A percentile compares a stretch with the other conserved stretches of the same genome.
These are phyloP conservation scores for Penicillium janthinellum DNA, from an alignment of 2,329 filamentous ascomycete genomes.

Conservation along the genomic window DNA sequence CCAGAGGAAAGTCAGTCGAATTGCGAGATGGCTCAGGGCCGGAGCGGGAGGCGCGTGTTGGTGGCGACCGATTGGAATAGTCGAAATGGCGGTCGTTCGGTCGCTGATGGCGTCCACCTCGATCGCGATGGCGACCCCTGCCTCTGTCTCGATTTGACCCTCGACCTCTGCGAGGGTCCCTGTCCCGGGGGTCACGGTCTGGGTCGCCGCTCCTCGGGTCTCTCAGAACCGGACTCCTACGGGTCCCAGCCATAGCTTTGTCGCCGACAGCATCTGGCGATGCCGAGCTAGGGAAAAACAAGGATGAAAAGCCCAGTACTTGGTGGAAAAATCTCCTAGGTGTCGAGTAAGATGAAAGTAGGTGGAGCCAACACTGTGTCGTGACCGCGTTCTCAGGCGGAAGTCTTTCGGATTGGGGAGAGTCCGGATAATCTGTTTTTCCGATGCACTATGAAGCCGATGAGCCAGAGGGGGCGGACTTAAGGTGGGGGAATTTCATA, in stretches of 20 bases:
- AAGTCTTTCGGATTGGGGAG: slow-evolving; percentile 34
- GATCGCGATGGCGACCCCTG: slow-evolving; percentile 45
- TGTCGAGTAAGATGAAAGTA: slow-evolving; percentile 18
- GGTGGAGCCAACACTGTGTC: slow-evolving; percentile 23
- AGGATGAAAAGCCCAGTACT: slow-evolving; percentile 8
- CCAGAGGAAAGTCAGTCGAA: slow-evolving; percentile 33
- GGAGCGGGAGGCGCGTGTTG: slow-evolving; percentile 34
- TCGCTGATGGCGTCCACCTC: slow-evolving; percentile 37
- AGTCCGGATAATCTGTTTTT: slow-evolving; percentile 36
- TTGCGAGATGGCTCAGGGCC: slow-evolving; percentile 34
- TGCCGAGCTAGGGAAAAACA: slow-evolving; percentile 11
- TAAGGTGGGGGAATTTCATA: slow-evolving; percentile 13
- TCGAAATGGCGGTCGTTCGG: slow-evolving; percentile 40
- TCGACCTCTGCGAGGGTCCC: slow-evolving; percentile 45
- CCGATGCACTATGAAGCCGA: slow-evolving; percentile 23
- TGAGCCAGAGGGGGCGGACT: slow-evolving; percentile 18
- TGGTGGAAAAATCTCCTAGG: slow-evolving; percentile 16
- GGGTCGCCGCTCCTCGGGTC: slow-evolving; percentile 52
- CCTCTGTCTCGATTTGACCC: slow-evolving; percentile 41
- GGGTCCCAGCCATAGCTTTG: slow-evolving; percentile 53
- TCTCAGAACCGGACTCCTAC: slow-evolving; percentile 53
- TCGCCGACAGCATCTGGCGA: slow-evolving; percentile 46
- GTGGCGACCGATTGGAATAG: slow-evolving; percentile 45
- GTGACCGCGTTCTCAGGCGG: slow-evolving; percentile 32
- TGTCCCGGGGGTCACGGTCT: slow-evolving; percentile 42